phyloP scores from a whole-genome alignment of 805 yeast species.

The Metschnikowia kofuensis region DNA sequence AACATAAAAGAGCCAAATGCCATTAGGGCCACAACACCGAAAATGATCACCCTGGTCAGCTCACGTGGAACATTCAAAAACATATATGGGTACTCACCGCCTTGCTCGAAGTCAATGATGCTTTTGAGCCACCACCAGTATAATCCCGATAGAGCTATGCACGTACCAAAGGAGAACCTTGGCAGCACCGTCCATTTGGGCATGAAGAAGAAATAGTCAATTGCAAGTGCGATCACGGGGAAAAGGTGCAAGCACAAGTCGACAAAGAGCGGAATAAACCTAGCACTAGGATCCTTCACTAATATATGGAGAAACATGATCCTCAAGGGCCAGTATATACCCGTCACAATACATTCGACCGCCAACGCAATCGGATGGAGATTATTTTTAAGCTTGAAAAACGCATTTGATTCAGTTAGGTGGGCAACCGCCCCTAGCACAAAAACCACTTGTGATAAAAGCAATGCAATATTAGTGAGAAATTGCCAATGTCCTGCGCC shows the following conservation, averaged over 20 bases:
- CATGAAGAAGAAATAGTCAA: conserved; percentile 56
- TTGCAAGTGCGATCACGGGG: conserved; percentile 51
- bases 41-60: conserved; percentile 45
- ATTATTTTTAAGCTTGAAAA: conserved; percentile 36
- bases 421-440: conserved; percentile 38
- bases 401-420: conserved; percentile 18
- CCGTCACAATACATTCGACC: conserved; percentile 58
- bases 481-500: conserved; percentile 71
- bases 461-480: conserved; percentile 62
- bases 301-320: conserved; percentile 51
- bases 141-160: conserved; percentile 37
- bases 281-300: conserved; percentile 29
- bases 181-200: conserved; percentile 38
- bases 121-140: conserved; percentile 55
- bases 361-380: conserved; percentile 55
- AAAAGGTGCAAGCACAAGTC: conserved; percentile 60
- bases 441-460: conserved; percentile 44
- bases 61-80: conserved; percentile 55
- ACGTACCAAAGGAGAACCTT: conserved; percentile 37
- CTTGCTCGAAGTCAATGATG: conserved; percentile 44
- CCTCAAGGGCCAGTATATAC: conserved; percentile 68
- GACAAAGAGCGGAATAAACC: conserved; percentile 44
- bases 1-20: conserved; percentile 32
- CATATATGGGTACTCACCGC: conserved; percentile 63
- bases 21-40: conserved; percentile 39